Base-by-base conservation (phyloP, 2,329 filamentous ascomycete species). In the Didymella glomerata region DNA sequence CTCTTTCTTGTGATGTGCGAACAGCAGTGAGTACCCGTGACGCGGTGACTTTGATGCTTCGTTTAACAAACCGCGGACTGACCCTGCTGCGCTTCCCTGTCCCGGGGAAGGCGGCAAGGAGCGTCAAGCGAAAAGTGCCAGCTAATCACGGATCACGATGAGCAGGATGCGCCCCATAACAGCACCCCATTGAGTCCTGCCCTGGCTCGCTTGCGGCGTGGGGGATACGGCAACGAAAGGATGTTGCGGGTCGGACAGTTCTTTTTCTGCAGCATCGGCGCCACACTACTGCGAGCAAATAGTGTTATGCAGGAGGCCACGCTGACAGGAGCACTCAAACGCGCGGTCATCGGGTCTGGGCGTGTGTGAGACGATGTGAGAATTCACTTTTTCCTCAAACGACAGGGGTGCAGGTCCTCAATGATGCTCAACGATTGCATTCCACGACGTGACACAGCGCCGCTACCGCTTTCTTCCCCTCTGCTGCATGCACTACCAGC, bases 21-120 rank as follows among this genome's bases (percentile, higher is more conserved):
- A 53, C 50, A 36, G 42, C 47, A 52, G 58, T 55, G 60, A 62
- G 46, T 51, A 49, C 52, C 51, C 44, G 63, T 69, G 64, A 70
- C 64, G 66, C 63, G 60, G 57, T 64, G 58, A 64, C 48, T 48
- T 46, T 60, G 60, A 64, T 56, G 63, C 62, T 62, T 60, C 22
- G 50, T 41, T 54, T 24, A 45, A 54, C 56, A 38, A 42, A 25
- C 46, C 50, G 34, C 34, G 47, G n/a, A 46, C n/a, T 20, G 45
- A 16, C 46, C 24, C 49, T 54, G 40, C 32, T 49, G 49, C 50
- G 32, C 24, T 27, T 20, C 48, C 54, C 24, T 48, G 62, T 52
- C 25, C 63, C 72, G 71, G 72, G 73, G 68, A 74, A 72, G 69
- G n/a, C 72, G 73, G 68, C 65, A 69, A 57, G 50, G 62, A 51